A percentile compares a stretch with the other conserved stretches of the same genome.
Conservation (phyloP, 768 basidiomycete genomes). For the Leccinellum rugosiceps region DNA sequence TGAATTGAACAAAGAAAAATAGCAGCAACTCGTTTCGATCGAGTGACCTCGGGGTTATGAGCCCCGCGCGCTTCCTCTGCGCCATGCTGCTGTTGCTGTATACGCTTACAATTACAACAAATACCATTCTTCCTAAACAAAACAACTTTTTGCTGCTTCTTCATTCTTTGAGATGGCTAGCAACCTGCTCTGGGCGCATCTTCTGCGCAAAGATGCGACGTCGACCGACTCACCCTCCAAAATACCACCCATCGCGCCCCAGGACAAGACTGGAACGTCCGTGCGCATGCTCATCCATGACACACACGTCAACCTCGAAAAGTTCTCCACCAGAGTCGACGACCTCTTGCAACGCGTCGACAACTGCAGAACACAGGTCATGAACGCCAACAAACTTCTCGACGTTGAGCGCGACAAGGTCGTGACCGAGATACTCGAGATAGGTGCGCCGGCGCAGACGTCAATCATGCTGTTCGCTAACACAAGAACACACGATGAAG, state of each 20-base stretch:
- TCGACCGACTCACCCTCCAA: conserved; percentile 20
- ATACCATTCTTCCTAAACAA: too few species aligned
- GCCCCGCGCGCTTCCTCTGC: conserved; percentile 48
- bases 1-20: not conserved
- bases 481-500: conserved; percentile 34
- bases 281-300: conserved; percentile 72
- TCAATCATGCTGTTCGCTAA: conserved; percentile 7
- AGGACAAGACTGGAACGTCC: conserved; percentile 66
- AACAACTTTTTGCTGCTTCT: not conserved
- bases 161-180: conserved; percentile 7
- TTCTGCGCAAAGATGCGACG: conserved; percentile 44
- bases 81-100: conserved; percentile 37
- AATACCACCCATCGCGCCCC: conserved; percentile 41
- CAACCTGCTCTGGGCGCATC: conserved; percentile 49
- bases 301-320: conserved; percentile 68
- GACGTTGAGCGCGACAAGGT: conserved; percentile 58
- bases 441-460: not conserved
- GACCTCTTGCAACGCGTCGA: conserved; percentile 49
- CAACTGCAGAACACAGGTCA: conserved; percentile 51
- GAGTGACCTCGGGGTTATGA: conserved; percentile 49
- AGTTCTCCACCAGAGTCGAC: conserved; percentile 56
- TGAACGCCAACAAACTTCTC: conserved; percentile 52
- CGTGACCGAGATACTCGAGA: conserved; percentile 42
- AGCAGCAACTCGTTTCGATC: conserved; percentile 47
- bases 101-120: fast-evolving